A percentile compares a stretch with the other conserved stretches of the same genome.
Evolutionary conservation across 495 filamentous ascomycete genomes (phyloP).

Genomic region (Cudoniella acicularis): DNA sequence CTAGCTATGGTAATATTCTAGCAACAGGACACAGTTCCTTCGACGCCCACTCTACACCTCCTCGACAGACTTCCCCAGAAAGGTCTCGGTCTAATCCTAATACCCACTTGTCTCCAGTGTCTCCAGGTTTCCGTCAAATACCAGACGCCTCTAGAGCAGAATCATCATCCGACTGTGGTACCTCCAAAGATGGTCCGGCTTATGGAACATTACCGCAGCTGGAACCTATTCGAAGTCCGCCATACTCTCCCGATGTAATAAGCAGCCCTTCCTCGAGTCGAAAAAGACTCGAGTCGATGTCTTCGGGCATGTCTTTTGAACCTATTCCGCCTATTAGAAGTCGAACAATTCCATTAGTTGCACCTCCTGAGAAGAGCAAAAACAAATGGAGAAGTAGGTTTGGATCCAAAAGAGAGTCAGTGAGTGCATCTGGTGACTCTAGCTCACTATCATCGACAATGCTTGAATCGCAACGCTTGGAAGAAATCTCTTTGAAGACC

Average conservation of each 20-base stretch:
- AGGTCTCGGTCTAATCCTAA: not conserved
- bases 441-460: slow-evolving; percentile 31
- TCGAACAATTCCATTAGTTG: slow-evolving; percentile 15
- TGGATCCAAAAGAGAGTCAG: slow-evolving; percentile 24
- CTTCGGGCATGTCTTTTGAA: slow-evolving; percentile 15
- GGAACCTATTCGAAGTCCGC: not conserved
- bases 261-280: not conserved
- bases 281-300: not conserved
- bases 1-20: slow-evolving; percentile 15
- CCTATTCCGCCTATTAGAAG: slow-evolving; percentile 1
- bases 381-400: slow-evolving; percentile 32
- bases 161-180: not conserved
- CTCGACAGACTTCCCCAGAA: slow-evolving; percentile 1
- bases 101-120: slow-evolving; percentile 6
- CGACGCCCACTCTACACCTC: not conserved
- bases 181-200: not conserved
- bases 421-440: slow-evolving; percentile 21
- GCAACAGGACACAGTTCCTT: not conserved
- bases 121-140: slow-evolving; percentile 12
- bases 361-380: slow-evolving; percentile 25
- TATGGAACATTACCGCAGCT: not conserved
- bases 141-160: not conserved
- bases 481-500: slow-evolving; percentile 29
- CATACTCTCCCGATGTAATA: not conserved
- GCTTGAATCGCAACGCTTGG: slow-evolving; percentile 30